Base-by-base conservation (phyloP, 1,284 basidiomycete genomes). In the Mycena sp. region DNA sequence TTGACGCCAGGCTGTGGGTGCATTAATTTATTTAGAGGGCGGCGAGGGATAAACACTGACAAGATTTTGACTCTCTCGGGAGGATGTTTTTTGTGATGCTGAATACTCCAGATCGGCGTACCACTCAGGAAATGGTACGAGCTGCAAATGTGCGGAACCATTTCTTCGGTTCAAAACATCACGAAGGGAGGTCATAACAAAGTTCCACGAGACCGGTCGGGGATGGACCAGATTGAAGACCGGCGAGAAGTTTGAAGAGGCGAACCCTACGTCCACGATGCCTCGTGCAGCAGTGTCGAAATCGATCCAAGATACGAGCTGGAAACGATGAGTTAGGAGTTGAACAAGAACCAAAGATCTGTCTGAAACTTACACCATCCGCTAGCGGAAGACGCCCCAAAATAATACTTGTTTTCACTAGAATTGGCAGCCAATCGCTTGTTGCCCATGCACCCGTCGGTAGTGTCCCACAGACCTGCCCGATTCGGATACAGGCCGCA, bases 341-440 rank as follows among this genome's bases (percentile, higher is more conserved):
- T 2, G 35, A 10, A 21, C 12, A 5, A 1, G n/a, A 10, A 19
- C 1, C 17, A 26, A 5, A 17, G 29, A 37, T 10, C 46, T 2
- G 37, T n/a, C n/a, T n/a, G 43, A 38, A 11, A 70, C 73, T 67
- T 56, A 77, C 77, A 16, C 73, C 71, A 21, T 70, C 61, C 46
- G 69, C 64, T 25, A 65, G 61, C 16, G 78, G 77, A 26, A 79
- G 67, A 46, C 65, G 71, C 11, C 72, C 69, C 19, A 81, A 51
- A 19, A 61, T 52, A 7, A 67, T 57, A 28, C 72, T 73, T 5
- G 75, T 77, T 56, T 77, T 74, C 19, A 83, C 73, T 4, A 84
- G 71, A 43, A 75, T 71, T 0, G 82, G 82, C 12, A 83, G 70
- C 82, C 82, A 84, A 54, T 85, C 82, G 14, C 70, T 73, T 48